Base-by-base conservation (phyloP, 257 asterid species). In the Jacaranda mimosifolia region DNA sequence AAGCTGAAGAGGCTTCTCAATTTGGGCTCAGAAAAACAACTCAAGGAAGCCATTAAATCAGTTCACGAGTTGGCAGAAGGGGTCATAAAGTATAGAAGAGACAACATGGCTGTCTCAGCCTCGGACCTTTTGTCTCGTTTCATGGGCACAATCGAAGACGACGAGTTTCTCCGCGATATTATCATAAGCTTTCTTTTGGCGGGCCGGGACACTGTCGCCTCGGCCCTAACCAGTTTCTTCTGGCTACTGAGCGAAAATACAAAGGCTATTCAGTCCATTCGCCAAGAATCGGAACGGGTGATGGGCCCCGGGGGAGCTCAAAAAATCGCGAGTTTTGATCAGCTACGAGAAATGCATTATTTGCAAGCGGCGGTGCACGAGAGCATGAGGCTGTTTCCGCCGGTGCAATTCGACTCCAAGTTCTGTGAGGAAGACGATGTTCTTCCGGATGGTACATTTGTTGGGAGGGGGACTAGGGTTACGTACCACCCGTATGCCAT, bases 371-470 rank as follows among this genome's bases (percentile, higher is more conserved):
- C 87, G 3, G 68, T 86, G 42, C 84, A 86, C 58, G 92, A 89
- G 80, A 83, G 88, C 72, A 78, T 87, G 76, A 63, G 92, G 43
- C 40, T 89, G 9, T 89, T 69, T 63, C 94, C 94, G 0, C 94
- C 94, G 0, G 91, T 89, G 49, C 92, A 89, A 65, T 84, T 89
- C 5, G 94, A 89, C 74, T 89, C 94, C 0, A 89, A 89, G 77
- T 87, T 84, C 9, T 79, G 91, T 12, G 52, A 65, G 51, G 53
- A 71, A 6, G 90, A 90, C 9, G 91, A 90, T n/a, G 60, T 81
- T 5, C 81, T 90, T 2, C 90, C 95, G 0, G 95, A 90, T 68
- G 91, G 90, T 11, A 86, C 86, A 13, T 52, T 68, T 52, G 88
- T 81, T 3, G 71, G 56, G 65, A 87, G 81, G 21, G 88, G 89